These are phyloP conservation scores for Micractinium conductrix DNA, from an alignment of 139 green algal genomes.

Conservation along the genomic window DNA sequence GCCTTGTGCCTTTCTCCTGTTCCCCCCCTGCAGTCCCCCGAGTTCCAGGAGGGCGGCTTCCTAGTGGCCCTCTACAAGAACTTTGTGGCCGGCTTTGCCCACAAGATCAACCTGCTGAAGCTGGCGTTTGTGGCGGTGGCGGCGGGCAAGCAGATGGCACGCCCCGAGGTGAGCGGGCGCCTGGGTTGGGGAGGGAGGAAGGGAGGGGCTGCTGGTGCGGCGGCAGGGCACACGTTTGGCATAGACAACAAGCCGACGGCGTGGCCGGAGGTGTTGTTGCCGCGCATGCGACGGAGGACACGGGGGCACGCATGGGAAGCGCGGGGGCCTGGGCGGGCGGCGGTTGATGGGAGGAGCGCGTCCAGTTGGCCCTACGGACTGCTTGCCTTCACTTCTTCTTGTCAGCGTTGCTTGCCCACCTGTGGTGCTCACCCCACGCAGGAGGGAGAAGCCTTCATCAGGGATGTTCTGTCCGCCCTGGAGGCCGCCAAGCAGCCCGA, in stretches of 20 bases:
- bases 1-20: background rate
- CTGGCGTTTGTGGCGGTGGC: slow-evolving; percentile 86
- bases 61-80: slow-evolving; percentile 77
- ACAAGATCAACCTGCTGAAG: slow-evolving; percentile 94
- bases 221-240: too few species aligned
- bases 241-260: background rate
- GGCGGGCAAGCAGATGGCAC: slow-evolving; percentile 43
- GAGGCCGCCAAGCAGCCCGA: slow-evolving; percentile 73
- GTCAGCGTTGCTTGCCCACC: too few species aligned
- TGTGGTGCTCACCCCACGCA: background rate
- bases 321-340: too few species aligned
- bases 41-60: slow-evolving; percentile 53
- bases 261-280: background rate
- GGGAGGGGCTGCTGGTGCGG: background rate
- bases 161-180: background rate
- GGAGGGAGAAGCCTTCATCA: slow-evolving; percentile 71
- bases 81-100: slow-evolving; percentile 93
- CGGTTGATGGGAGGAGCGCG: too few species aligned
- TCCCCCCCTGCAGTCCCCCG: background rate
- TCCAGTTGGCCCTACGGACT: too few species aligned
- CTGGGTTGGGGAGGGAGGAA: background rate
- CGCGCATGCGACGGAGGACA: too few species aligned
- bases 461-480: slow-evolving; percentile 60
- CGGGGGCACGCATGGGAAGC: too few species aligned
- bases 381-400: too few species aligned